Conservation (phyloP, 169 alveolate species). For the Cryptosporidium andersoni region DNA sequence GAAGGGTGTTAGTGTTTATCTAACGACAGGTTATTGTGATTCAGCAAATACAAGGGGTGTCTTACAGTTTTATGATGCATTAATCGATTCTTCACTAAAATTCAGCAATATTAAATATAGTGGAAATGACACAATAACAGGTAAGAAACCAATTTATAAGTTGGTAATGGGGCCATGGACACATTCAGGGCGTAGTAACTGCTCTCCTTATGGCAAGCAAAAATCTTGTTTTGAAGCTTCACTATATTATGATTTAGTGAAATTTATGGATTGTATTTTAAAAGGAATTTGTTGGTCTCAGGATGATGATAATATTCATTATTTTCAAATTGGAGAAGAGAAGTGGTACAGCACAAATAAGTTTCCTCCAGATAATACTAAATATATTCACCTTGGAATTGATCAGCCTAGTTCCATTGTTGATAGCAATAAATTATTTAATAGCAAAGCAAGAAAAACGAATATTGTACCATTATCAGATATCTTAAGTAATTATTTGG, state of each 20-base stretch:
- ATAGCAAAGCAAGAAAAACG: constrained; percentile 31
- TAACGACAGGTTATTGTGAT: constrained; percentile 75
- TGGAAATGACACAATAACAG: constrained; percentile 18
- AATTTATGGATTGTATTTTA: constrained; percentile 76
- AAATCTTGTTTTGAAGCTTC: constrained; percentile 74
- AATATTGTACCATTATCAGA: constrained; percentile 29
- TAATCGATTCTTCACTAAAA: constrained; percentile 50
- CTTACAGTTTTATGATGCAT: constrained; percentile 66
- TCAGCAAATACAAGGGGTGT: constrained; percentile 76
- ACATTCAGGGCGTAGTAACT: constrained; percentile 75
- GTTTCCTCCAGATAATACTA: constrained; percentile 72
- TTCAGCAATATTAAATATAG: constrained; percentile 29
- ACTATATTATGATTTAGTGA: constrained; percentile 71
- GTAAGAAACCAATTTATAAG: constrained; percentile 65
- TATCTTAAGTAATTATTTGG: constrained; percentile 20
- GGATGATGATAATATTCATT: constrained; percentile 74
- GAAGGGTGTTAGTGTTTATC: constrained; percentile 73
- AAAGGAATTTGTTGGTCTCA: constrained; percentile 75
- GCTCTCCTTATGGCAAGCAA: constrained; percentile 75
- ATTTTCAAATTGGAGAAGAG: constrained; percentile 76
- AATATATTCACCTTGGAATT: constrained; percentile 57
- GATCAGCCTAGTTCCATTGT: constrained; percentile 44
- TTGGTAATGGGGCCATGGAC: constrained; percentile 76
- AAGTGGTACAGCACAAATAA: constrained; percentile 73
- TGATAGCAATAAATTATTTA: constrained; percentile 32